A percentile compares a stretch with the other conserved stretches of the same genome.
phyloP scores from a whole-genome alignment of 345 rosid species.

The Balakata baccata region DNA sequence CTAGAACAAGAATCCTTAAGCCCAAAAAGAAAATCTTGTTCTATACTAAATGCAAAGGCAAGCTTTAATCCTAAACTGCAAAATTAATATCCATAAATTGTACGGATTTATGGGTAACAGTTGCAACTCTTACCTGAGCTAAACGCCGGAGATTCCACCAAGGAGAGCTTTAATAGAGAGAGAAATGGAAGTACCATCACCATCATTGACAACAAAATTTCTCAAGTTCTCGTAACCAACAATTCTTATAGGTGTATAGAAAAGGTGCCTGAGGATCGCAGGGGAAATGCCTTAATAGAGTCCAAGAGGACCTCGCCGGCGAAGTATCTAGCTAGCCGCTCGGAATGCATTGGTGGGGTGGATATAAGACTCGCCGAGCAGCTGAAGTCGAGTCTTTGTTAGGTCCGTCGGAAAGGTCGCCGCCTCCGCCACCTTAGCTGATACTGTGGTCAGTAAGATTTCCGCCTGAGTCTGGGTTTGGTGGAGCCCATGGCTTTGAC shows the following conservation, averaged over 20 bases:
- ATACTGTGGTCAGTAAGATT: constrained; percentile 57
- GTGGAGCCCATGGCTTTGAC: constrained; percentile 15
- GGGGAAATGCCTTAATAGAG: constrained; percentile 73
- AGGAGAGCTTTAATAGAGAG: constrained; percentile 53
- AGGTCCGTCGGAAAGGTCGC: constrained; percentile 78
- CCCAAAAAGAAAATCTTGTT: not conserved
- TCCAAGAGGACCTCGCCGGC: constrained; percentile 50
- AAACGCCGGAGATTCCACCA: constrained; percentile 80
- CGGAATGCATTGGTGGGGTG: constrained; percentile 43
- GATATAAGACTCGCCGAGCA: constrained; percentile 48
- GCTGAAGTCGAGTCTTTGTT: constrained; percentile 84
- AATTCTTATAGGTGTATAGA: constrained; percentile 80
- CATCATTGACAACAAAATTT: constrained; percentile 25
- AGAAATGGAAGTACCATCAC: constrained; percentile 47
- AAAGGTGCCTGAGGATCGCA: constrained; percentile 65
- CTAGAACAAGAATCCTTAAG: not conserved
- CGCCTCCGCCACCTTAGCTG: constrained; percentile 82
- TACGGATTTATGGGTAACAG: not conserved
- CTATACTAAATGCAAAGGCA: not conserved
- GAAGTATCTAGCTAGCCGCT: constrained; percentile 48
- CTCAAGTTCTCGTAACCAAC: constrained; percentile 78
- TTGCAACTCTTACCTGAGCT: constrained; percentile 60
- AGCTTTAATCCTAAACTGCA: not conserved
- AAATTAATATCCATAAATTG: too few relatives aligned
- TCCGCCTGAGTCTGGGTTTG: constrained; percentile 23